Conservation (phyloP, 768 basidiomycete species). For the Kwoniella dejecticola region DNA sequence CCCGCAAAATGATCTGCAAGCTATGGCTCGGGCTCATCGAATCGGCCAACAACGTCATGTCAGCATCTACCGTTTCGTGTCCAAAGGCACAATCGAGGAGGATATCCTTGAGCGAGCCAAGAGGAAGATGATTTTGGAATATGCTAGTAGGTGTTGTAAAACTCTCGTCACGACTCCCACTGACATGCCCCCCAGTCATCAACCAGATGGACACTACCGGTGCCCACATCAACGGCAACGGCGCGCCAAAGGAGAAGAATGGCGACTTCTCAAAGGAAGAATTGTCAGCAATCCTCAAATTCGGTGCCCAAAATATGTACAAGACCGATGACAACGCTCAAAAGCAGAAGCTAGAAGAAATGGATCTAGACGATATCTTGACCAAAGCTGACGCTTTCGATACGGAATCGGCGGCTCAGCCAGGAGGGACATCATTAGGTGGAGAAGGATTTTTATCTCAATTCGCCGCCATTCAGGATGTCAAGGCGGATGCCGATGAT, state of each 20-base stretch:
- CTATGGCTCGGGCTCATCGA: conserved; percentile 98
- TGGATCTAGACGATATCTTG: conserved; percentile 98
- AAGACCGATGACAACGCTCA: conserved; percentile 93
- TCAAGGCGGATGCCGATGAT: conserved; percentile 85
- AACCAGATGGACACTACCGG: conserved; percentile 99
- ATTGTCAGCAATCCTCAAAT: conserved; percentile 94
- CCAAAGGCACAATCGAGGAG: conserved; percentile 99
- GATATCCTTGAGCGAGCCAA: conserved; percentile 96
- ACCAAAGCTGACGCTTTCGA: conserved; percentile 97
- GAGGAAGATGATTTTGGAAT: conserved; percentile 99
- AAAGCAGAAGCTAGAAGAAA: conserved; percentile 93
- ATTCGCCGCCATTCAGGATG: conserved; percentile 93
- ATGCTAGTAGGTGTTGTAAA: conserved; percentile 76
- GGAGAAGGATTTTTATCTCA: conserved; percentile 94
- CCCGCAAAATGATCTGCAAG: conserved; percentile 96
- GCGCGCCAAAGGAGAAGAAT: conserved; percentile 58
- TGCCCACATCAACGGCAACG: conserved; percentile 79
- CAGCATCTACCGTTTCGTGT: conserved; percentile 93
- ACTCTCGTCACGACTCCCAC: not conserved
- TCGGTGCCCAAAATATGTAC: conserved; percentile 99
- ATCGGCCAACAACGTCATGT: conserved; percentile 99
- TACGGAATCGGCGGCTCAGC: conserved; percentile 77
- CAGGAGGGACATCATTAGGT: conserved; percentile 90
- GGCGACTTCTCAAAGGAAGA: conserved; percentile 74
- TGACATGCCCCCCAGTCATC: conserved; percentile 71